A percentile compares a stretch with the other conserved stretches of the same genome.
These are phyloP conservation scores for Kazachstania sp. DNA, from an alignment of 1,139 yeast genomes.

Conservation along the genomic window DNA sequence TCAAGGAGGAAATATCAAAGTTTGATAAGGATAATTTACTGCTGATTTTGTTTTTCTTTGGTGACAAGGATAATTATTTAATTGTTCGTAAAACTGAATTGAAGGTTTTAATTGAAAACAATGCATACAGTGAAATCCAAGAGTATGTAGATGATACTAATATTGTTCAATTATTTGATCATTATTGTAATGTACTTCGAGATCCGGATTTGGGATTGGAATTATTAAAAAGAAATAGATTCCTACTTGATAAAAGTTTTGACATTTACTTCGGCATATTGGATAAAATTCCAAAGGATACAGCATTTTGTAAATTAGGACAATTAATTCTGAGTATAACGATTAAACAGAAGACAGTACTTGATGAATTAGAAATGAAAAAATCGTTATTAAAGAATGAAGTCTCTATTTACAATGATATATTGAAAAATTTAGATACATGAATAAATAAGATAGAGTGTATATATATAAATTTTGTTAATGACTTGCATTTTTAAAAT, in stretches of 20 bases:
- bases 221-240: slow-evolving; percentile 18
- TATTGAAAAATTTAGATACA: slow-evolving; percentile 7
- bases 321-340: slow-evolving; percentile 14
- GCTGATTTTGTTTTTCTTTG: slow-evolving; percentile 11
- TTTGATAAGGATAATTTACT: slow-evolving; percentile 19
- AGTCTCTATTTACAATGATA: slow-evolving; percentile 9
- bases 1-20: slow-evolving; percentile 9
- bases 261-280: slow-evolving; percentile 11
- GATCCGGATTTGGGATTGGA: slow-evolving; percentile 10
- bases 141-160: slow-evolving; percentile 9
- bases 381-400: slow-evolving; percentile 23
- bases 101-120: slow-evolving; percentile 12
- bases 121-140: slow-evolving; percentile 25
- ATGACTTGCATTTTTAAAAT: not conserved
- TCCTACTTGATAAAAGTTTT: slow-evolving; percentile 8
- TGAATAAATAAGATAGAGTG: slow-evolving; percentile 1
- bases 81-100: slow-evolving; percentile 3
- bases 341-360: slow-evolving; percentile 8
- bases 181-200: slow-evolving; percentile 12
- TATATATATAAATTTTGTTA: not conserved
- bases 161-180: slow-evolving; percentile 15
- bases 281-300: slow-evolving; percentile 15
- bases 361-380: slow-evolving; percentile 12
- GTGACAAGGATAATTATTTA: not conserved
- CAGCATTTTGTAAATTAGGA: slow-evolving; percentile 13